Percentiles rank a stretch among this genome's conserved stretches.
phyloP scores from a whole-genome alignment of 345 rosid species.

The Citrus sinensis region DNA sequence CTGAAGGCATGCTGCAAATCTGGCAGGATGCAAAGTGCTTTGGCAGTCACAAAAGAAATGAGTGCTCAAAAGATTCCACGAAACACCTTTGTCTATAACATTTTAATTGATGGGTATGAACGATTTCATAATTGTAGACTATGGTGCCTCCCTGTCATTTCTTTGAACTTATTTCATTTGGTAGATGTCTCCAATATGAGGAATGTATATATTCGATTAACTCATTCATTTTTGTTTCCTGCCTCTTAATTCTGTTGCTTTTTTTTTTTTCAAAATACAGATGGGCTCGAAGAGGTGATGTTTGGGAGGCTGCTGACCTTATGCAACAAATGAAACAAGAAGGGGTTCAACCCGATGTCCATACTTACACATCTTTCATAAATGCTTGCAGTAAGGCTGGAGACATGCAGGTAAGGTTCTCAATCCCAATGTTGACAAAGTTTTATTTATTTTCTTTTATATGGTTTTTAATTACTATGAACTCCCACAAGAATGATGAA shows the following conservation, averaged over 20 bases:
- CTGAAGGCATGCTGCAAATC: constrained; percentile 98
- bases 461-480: not conserved
- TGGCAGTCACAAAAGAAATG: constrained; percentile 96
- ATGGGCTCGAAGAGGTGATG: constrained; percentile 98
- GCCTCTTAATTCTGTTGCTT: not conserved
- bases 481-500: not conserved
- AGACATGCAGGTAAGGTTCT: constrained; percentile 71
- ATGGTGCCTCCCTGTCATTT: not conserved
- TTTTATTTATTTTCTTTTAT: not conserved
- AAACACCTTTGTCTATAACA: constrained; percentile 81
- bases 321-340: constrained; percentile 91
- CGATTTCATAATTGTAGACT: not conserved
- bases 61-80: constrained; percentile 69
- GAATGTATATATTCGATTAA: not conserved
- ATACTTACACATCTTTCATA: constrained; percentile 86
- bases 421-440: not conserved
- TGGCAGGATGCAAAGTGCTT: constrained; percentile 98
- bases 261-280: constrained; percentile 22
- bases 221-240: not conserved
- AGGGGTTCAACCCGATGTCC: constrained; percentile 87
- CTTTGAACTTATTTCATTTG: not conserved
- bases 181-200: not conserved
- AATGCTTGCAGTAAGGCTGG: constrained; percentile 98
- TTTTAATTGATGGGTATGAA: constrained; percentile 85
- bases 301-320: constrained; percentile 96